Base-by-base conservation (phyloP, 1,139 yeast species). In the Hyphopichia burtonii region DNA sequence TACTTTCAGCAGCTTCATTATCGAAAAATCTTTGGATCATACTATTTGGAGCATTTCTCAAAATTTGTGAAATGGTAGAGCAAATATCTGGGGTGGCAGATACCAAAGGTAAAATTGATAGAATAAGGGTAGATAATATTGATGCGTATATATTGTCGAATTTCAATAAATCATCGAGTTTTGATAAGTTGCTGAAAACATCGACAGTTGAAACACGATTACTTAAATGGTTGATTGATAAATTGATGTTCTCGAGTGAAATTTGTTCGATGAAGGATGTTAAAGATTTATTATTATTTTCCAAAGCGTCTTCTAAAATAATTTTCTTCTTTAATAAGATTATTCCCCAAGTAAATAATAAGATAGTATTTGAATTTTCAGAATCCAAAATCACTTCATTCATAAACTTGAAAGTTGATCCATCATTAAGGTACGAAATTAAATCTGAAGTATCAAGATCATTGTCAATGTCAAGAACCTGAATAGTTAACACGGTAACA, bases 261-360 rank as follows among this genome's bases (percentile, higher is more conserved):
- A 59, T 47, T 18, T 47, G 40, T 2, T 41, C 35, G 3, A 51
- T 42, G 35, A 50, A 50, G 37, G 37, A 28, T 45, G 35, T 12
- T 38, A 12, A 25, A 42, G 41, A 12, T 34, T 38, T 30, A 17
- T 27, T 12, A 27, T 31, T 38, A 33, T 12, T 34, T 63, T 25
- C 32, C 7, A 36, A 14, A 28, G 53, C 48, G 41, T 76, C 82
- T 41, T 76, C 75, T 12, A 78, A 57, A 23, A 78, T 59, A 34
- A 74, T 65, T 4, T 75, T 68, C 46, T 83, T 80, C 41, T 83
- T 68, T 49, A 81, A 80, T 8, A 84, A 56, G 5, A 83, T 63
- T 17, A 86, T 76, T 11, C 88, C 78, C 96, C 96, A 89, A 27
- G 82, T 76, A 52, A 86, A 84, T 39, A 78, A 59, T 1, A 83